Percentiles rank a stretch among this genome's conserved stretches.
phyloP scores from a whole-genome alignment of 306 rosid species.

The Corylus heterophylla region DNA sequence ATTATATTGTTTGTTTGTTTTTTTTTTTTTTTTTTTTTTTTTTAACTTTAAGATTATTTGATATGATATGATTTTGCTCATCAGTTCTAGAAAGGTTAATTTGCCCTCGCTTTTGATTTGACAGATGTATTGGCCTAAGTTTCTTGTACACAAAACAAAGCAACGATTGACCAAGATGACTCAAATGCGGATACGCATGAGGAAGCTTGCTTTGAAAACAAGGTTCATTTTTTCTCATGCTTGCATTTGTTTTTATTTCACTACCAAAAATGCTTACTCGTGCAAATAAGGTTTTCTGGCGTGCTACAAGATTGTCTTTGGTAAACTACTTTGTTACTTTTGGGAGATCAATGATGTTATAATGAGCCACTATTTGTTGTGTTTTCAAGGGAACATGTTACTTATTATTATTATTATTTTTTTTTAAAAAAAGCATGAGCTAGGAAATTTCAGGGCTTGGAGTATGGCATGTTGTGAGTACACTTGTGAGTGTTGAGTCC shows the following conservation, averaged over 20 bases:
- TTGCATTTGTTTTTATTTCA: background rate
- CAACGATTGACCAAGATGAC: constrained; percentile 95
- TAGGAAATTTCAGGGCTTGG: background rate
- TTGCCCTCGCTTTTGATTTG: constrained; percentile 15
- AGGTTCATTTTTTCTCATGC: constrained; percentile 43
- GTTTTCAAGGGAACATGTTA: background rate
- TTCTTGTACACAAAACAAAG: constrained; percentile 85
- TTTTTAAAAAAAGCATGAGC: background rate
- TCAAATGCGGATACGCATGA: constrained; percentile 92
- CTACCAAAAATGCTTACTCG: background rate
- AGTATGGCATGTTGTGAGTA: too few species aligned
- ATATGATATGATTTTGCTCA: background rate
- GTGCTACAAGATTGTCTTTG: background rate
- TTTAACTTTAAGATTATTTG: constrained; percentile 1
- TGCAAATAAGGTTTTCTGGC: background rate
- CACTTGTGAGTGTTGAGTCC: too few species aligned
- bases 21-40: too few species aligned
- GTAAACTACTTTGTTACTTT: background rate
- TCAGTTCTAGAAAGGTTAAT: constrained; percentile 8
- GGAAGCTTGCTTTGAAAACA: constrained; percentile 87
- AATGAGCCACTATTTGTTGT: background rate
- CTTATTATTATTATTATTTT: background rate
- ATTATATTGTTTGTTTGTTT: background rate
- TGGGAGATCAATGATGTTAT: background rate
- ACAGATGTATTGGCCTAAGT: constrained; percentile 94